Conservation (phyloP, 2,329 filamentous ascomycete genomes). For the Cyphellophora europaea region DNA sequence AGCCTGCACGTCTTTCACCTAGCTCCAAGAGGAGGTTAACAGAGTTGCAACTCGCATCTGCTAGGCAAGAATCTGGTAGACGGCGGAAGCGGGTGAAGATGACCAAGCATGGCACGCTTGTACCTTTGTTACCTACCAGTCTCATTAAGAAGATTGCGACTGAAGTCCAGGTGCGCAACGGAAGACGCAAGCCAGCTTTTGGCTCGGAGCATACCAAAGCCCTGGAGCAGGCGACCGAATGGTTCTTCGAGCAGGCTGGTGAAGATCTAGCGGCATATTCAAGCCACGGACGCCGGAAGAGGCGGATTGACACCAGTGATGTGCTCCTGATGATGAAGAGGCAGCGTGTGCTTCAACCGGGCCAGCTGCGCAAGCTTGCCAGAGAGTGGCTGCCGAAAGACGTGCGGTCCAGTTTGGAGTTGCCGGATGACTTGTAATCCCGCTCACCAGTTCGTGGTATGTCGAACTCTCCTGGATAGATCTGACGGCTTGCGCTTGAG, state of each 20-base stretch:
- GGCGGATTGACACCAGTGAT: conserved; percentile 70
- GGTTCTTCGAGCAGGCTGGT: conserved; percentile 83
- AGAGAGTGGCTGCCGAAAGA: conserved; percentile 74
- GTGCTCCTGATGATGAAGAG: conserved; percentile 73
- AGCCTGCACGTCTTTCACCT: not conserved
- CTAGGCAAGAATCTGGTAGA: conserved; percentile 25
- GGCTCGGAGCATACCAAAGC: conserved; percentile 64
- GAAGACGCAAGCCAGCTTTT: conserved; percentile 61
- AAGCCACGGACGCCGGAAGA: conserved; percentile 71
- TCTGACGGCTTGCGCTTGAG: conserved; percentile 75
- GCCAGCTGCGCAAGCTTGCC: conserved; percentile 43
- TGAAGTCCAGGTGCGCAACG: conserved; percentile 38
- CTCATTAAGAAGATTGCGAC: conserved; percentile 56
- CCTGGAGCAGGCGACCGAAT: conserved; percentile 73
- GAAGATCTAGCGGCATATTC: conserved; percentile 74
- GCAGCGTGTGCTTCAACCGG: conserved; percentile 16
- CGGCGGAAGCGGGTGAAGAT: conserved; percentile 30
- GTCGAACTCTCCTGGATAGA: conserved; percentile 61
- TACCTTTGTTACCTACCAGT: conserved; percentile 62
- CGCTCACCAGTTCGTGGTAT: conserved; percentile 64
- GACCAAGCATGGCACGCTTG: conserved; percentile 65
- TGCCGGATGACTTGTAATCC: conserved; percentile 36
- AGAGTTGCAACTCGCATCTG: conserved; percentile 23
- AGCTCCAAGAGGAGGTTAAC: conserved; percentile 1
- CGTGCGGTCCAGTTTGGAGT: conserved; percentile 70